Percentiles rank a stretch among this genome's conserved stretches.
Evolutionary conservation across 1,139 yeast species (phyloP).

Genomic region (Suhomyces kunorum): DNA sequence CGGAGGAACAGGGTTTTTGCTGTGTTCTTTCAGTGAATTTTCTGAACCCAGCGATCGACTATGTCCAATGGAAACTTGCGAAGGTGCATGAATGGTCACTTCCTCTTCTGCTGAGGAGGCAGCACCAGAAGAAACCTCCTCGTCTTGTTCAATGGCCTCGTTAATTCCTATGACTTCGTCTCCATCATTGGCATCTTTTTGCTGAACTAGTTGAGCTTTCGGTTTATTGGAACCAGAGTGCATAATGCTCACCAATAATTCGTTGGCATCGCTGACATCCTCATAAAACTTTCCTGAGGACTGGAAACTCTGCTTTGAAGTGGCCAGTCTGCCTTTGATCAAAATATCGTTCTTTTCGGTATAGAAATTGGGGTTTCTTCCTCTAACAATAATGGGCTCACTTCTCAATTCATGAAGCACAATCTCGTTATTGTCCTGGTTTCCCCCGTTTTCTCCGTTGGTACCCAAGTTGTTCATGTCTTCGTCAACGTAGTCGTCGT

Average conservation of each 20-base stretch:
- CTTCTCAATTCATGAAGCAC: constrained; percentile 37
- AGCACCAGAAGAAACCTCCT: constrained; percentile 9
- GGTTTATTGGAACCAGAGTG: neutral
- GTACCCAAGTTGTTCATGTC: constrained; percentile 19
- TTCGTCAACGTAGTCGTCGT: constrained; percentile 43
- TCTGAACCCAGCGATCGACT: neutral
- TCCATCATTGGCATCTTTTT: neutral
- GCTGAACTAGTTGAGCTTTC: neutral
- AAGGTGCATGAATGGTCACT: neutral
- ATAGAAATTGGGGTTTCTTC: constrained; percentile 66
- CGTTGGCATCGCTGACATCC: constrained; percentile 14
- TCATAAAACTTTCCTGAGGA: constrained; percentile 6
- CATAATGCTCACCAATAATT: neutral
- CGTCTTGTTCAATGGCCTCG: constrained; percentile 13
- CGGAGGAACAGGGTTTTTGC: constrained; percentile 10
- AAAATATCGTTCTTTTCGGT: constrained; percentile 55
- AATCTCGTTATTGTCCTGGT: constrained; percentile 36
- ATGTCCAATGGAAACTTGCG: neutral
- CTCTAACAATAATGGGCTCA: constrained; percentile 62
- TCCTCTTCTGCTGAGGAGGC: constrained; percentile 12
- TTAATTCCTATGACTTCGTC: constrained; percentile 3
- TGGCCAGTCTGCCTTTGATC: constrained; percentile 25
- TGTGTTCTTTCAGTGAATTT: neutral
- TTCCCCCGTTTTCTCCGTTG: constrained; percentile 10
- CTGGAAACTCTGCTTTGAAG: constrained; percentile 18